These are phyloP conservation scores for Heritiera fomes DNA, from an alignment of 345 rosid genomes.

Conservation along the genomic window DNA sequence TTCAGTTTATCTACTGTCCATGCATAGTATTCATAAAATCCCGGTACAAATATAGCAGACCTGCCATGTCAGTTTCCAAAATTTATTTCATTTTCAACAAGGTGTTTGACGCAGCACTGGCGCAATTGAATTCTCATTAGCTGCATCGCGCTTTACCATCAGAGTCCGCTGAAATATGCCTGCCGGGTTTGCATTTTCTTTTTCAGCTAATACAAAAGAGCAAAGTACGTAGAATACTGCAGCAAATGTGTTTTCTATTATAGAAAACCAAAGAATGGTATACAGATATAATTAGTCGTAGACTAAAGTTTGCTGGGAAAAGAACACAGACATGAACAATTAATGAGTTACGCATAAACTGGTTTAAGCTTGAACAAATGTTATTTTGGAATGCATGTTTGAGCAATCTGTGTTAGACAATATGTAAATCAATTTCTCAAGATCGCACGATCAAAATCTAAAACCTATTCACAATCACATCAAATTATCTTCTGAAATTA, in stretches of 20 bases:
- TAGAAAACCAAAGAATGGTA: neutral
- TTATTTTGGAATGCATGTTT: too few relatives aligned
- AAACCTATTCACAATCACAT: too few relatives aligned
- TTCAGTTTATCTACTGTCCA: neutral
- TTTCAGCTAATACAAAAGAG: neutral
- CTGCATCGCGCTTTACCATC: neutral
- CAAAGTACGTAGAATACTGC: neutral
- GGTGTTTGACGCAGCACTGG: neutral
- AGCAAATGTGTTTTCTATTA: neutral
- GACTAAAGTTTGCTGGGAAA: too few relatives aligned
- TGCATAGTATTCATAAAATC: neutral
- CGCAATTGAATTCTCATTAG: neutral
- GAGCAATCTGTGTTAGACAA: too few relatives aligned
- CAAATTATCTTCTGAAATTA: too few relatives aligned
- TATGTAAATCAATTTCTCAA: too few relatives aligned
- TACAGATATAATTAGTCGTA: too few relatives aligned
- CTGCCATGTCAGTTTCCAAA: neutral
- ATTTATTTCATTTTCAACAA: neutral
- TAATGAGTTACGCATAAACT: too few relatives aligned
- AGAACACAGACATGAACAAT: too few relatives aligned
- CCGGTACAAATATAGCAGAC: neutral
- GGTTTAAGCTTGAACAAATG: neutral
- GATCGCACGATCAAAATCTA: too few relatives aligned
- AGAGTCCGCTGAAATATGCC: neutral
- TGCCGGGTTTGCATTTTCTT: neutral